Evolutionary conservation across 148 eudicot species (phyloP), one percentile per base, ranked within the genome.

Genomic region (Amaranthus hypochondriacus): DNA sequence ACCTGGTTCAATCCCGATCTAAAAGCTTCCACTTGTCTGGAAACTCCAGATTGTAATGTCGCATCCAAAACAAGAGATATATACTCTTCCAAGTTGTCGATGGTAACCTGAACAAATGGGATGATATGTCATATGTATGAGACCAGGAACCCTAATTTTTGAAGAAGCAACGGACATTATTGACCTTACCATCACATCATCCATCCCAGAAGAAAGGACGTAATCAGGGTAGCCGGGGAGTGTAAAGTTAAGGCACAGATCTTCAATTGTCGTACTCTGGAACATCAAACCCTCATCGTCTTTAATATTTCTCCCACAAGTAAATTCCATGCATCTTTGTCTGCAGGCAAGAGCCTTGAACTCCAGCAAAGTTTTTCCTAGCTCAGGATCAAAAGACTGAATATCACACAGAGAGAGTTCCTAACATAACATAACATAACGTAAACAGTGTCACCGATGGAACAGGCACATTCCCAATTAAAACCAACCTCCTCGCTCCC

Each of bases 141-240:
- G 21, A 60, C 67, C 3, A 49, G 3, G 6, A 42, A 59, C 61
- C 39, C 46, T 46, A 21, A 58, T 54, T 7, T 64, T 28, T 52
- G 2, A 44, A 59, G 56, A 44, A 47, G 52, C 51, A 42, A n/a
- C 28, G 6, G 43, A 54, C 39, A 76, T 42, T 69, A 77, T 52
- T 39, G 74, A 72, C 46, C 49, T 91, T 81, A 90, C 97, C 96
- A 85, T 78, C 79, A 81, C 66, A 76, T 82, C 72, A 75, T 84
- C 84, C 71, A 77, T 78, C 61, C 77, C 84, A 70, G 83, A 79
- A 43, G 81, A 21, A 53, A 89, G 89, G 48, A 65, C 69, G 73
- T 84, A 92, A 77, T 95, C 92, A 69, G 96, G 93, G 87, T 92
- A 95, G 54, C 98, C 98, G 74, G 97, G 98, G 78, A 95, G 87